phyloP scores from a whole-genome alignment of 345 rosid genomes.

The Firmiana major region DNA sequence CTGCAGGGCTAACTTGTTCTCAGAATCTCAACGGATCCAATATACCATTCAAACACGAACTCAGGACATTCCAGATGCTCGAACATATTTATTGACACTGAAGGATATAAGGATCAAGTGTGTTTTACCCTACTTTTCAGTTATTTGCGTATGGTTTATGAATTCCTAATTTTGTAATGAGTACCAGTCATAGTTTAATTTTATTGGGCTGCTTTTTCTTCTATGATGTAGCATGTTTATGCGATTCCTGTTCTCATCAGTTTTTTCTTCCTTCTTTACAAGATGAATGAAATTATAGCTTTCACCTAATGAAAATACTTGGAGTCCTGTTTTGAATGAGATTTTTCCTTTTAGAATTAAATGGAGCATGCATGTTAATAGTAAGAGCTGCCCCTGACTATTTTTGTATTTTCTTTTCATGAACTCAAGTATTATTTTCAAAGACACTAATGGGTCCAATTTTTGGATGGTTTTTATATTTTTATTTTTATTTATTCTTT shows the following conservation, averaged over 20 bases:
- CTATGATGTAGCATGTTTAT: not conserved
- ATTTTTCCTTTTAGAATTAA: not conserved
- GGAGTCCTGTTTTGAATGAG: not conserved
- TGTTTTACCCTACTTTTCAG: not conserved
- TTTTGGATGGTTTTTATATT: not conserved
- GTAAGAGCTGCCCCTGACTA: not conserved
- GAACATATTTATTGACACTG: constrained; percentile 70
- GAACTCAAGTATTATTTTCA: not conserved
- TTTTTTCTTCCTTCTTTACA: not conserved
- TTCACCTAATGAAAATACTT: not conserved
- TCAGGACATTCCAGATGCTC: constrained; percentile 76
- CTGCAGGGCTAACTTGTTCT: constrained; percentile 79
- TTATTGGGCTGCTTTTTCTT: not conserved
- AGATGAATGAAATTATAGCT: not conserved
- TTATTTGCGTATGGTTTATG: not conserved
- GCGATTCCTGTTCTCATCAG: not conserved
- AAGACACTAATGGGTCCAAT: not conserved
- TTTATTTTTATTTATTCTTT: constrained; percentile 23
- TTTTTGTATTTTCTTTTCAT: not conserved
- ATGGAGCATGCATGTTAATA: not conserved
- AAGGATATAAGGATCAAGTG: constrained; percentile 76
- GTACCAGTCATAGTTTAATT: not conserved
- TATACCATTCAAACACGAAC: constrained; percentile 65
- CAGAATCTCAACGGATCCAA: constrained; percentile 78
- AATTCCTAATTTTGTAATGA: not conserved